A percentile compares a stretch with the other conserved stretches of the same genome.
These are phyloP conservation scores for Aspergillus vadensis DNA, from an alignment of 2,329 filamentous ascomycete genomes.

Conservation along the genomic window DNA sequence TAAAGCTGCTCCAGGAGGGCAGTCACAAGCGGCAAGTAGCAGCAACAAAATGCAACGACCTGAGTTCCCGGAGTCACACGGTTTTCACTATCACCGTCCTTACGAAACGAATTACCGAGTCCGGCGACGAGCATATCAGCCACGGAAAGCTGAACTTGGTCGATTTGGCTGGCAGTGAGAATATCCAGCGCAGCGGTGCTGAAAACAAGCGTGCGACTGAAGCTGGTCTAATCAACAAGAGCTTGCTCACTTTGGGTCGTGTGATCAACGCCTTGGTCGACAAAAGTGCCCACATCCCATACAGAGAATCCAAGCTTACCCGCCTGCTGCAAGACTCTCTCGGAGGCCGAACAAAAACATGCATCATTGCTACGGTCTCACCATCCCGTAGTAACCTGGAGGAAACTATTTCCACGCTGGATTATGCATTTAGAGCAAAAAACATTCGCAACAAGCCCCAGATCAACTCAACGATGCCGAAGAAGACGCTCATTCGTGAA, in stretches of 20 bases:
- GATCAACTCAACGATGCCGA: conserved; percentile 87
- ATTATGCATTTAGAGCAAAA: conserved; percentile 97
- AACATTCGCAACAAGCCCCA: conserved; percentile 99
- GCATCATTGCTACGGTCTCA: conserved; percentile 96
- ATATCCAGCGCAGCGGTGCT: conserved; percentile 93
- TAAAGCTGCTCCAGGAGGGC: conserved; percentile 83
- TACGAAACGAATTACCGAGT: conserved; percentile 76
- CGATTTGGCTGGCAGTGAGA: conserved; percentile 94
- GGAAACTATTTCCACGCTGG: conserved; percentile 95
- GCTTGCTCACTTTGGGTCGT: conserved; percentile 86
- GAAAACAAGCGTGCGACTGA: conserved; percentile 97
- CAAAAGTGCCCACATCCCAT: conserved; percentile 83
- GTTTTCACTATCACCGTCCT: conserved; percentile 95
- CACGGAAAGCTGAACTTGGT: conserved; percentile 95
- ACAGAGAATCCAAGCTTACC: conserved; percentile 93
- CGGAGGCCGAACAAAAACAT: conserved; percentile 93
- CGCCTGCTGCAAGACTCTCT: conserved; percentile 93
- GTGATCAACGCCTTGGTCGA: conserved; percentile 98
- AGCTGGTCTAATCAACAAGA: conserved; percentile 97
- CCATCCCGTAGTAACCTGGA: conserved; percentile 94
- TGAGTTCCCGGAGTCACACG: conserved; percentile 95
- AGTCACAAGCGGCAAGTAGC: conserved; percentile 97
- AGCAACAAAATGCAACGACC: conserved; percentile 98
- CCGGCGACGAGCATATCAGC: conserved; percentile 86
- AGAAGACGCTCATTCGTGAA: conserved; percentile 87